These are phyloP conservation scores for Bondarzewia mesenterica DNA, from an alignment of 1,284 basidiomycete genomes.

Conservation along the genomic window DNA sequence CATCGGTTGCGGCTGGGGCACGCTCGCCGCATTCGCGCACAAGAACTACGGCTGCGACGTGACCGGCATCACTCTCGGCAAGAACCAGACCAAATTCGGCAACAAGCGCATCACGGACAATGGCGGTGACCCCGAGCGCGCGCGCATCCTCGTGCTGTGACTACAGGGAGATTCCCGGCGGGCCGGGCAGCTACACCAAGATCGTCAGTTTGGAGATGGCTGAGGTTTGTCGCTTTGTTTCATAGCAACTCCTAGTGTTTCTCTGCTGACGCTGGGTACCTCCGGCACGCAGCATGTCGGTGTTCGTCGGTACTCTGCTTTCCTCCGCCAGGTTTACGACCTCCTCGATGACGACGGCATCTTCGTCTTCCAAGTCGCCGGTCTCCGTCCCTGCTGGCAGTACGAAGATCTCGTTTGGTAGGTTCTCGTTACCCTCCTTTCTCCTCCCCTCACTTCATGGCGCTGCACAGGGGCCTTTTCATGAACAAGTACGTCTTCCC, in stretches of 20 bases:
- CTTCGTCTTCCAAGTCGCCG: conserved; percentile 95
- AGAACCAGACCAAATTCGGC: conserved; percentile 90
- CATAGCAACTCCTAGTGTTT: neutral
- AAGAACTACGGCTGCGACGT: conserved; percentile 96
- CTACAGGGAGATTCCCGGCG: conserved; percentile 86
- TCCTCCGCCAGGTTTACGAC: conserved; percentile 89
- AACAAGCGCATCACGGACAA: conserved; percentile 83
- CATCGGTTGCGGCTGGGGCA: conserved; percentile 98
- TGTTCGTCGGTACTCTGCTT: conserved; percentile 85
- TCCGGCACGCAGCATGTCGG: conserved; percentile 72
- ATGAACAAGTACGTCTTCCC: conserved; percentile 99
- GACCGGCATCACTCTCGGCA: conserved; percentile 90
- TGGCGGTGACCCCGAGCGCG: conserved; percentile 58
- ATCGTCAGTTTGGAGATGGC: conserved; percentile 99
- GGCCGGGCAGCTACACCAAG: conserved; percentile 81
- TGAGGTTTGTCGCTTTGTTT: conserved; percentile 45
- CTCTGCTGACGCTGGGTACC: neutral
- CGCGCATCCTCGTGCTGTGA: conserved; percentile 92
- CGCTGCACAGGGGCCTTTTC: conserved; percentile 65
- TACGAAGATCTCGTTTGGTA: conserved; percentile 96
- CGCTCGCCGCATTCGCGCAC: conserved; percentile 87
- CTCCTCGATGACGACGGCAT: conserved; percentile 92
- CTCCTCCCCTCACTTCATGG: neutral
- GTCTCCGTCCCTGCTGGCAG: conserved; percentile 91
- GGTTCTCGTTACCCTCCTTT: conserved; percentile 13